These are phyloP conservation scores for Penicillium sumatraense DNA, from an alignment of 2,329 filamentous ascomycete genomes.

Conservation along the genomic window DNA sequence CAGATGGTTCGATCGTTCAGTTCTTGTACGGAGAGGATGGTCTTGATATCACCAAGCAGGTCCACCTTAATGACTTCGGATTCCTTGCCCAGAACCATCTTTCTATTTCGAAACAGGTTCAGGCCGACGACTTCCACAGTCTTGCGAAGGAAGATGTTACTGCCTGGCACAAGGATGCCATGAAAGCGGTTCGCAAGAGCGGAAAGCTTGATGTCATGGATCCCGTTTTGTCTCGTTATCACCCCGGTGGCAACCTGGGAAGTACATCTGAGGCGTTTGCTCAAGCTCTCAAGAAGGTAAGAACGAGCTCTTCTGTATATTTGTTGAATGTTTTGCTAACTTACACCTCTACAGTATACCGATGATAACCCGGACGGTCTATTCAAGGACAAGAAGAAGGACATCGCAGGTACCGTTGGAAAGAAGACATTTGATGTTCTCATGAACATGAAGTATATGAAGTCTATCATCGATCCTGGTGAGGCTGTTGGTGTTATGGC, in stretches of 20 bases:
- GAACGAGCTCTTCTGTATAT: constrained; percentile 8
- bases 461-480: constrained; percentile 88
- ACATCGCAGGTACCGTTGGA: constrained; percentile 45
- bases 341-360: constrained; percentile 61
- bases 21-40: constrained; percentile 98
- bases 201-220: constrained; percentile 71
- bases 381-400: constrained; percentile 64
- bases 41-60: constrained; percentile 90
- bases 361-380: constrained; percentile 72
- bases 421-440: constrained; percentile 82
- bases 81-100: constrained; percentile 86
- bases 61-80: constrained; percentile 85
- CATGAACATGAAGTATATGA: constrained; percentile 89
- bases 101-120: constrained; percentile 76
- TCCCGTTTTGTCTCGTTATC: constrained; percentile 73
- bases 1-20: constrained; percentile 90
- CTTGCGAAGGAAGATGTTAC: constrained; percentile 70
- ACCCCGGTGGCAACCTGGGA: constrained; percentile 78
- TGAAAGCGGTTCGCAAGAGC: constrained; percentile 80
- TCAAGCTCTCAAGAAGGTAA: constrained; percentile 65
- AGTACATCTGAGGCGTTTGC: constrained; percentile 90
- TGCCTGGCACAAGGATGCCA: constrained; percentile 66
- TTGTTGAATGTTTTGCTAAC: constrained; percentile 18
- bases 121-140: constrained; percentile 63
- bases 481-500: constrained; percentile 97